Conservation (phyloP, 129 eudicot species). For the Centaurea solstitialis region DNA sequence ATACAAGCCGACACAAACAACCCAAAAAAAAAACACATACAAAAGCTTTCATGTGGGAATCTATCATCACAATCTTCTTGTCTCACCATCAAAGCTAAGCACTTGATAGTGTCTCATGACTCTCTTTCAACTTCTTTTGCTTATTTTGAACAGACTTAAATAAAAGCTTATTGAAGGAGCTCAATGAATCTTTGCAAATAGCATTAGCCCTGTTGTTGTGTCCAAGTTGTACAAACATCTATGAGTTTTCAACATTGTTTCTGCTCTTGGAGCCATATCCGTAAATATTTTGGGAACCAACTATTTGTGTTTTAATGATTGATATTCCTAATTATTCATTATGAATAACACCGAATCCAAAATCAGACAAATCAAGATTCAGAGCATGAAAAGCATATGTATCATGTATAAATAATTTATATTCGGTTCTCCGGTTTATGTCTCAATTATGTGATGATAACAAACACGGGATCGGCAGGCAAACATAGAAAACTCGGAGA, state of each 20-base stretch:
- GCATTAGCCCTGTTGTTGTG: too few relatives aligned
- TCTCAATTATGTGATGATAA: not conserved
- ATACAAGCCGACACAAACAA: not conserved
- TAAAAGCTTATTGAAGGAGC: too few relatives aligned
- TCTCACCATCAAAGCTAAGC: conserved; percentile 42
- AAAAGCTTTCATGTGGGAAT: conserved; percentile 51
- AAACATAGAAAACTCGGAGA: not conserved
- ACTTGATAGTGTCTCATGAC: conserved; percentile 13
- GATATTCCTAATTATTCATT: not conserved
- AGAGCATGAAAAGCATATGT: not conserved
- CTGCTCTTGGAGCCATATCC: conserved; percentile 29
- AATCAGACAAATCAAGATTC: not conserved
- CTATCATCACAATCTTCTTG: conserved; percentile 36
- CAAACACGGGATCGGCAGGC: not conserved
- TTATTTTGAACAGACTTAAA: not conserved
- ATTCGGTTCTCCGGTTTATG: not conserved
- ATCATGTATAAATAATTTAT: not conserved
- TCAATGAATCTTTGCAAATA: too few relatives aligned
- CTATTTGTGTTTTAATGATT: too few relatives aligned
- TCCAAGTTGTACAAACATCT: not conserved
- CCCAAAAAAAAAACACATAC: conserved; percentile 29
- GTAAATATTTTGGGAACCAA: too few relatives aligned
- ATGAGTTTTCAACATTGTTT: not conserved
- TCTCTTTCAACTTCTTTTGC: not conserved
- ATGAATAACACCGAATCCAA: not conserved